A percentile compares a stretch with the other conserved stretches of the same genome.
These are phyloP conservation scores for Cicer judaicum DNA, from an alignment of 306 rosid genomes.

Conservation along the genomic window DNA sequence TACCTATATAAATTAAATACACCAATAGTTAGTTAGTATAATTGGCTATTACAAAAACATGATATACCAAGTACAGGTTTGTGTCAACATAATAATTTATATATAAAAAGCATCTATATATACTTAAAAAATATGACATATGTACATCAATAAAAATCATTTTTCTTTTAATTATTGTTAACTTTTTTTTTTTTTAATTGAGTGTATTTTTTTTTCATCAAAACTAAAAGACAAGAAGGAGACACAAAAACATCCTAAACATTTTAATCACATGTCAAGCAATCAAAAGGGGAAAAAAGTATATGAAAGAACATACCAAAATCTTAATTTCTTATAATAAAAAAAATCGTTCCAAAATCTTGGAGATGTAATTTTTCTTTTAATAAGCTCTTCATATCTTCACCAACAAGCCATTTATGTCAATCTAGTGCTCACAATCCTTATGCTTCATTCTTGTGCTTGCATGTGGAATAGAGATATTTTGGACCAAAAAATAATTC, in stretches of 20 bases:
- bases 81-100: too few species aligned
- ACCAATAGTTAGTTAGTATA: too few species aligned
- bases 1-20: too few species aligned
- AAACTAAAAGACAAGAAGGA: not conserved
- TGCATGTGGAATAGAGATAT: too few species aligned
- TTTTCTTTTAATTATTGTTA: not conserved
- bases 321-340: too few species aligned
- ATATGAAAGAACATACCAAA: not conserved
- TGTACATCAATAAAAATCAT: not conserved
- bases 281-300: not conserved
- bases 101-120: too few species aligned
- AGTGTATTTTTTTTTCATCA: not conserved
- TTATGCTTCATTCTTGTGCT: too few species aligned
- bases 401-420: constrained; percentile 37
- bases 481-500: too few species aligned
- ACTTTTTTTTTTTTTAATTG: not conserved
- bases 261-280: constrained; percentile 10
- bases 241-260: constrained; percentile 9
- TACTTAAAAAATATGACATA: not conserved
- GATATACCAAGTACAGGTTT: too few species aligned
- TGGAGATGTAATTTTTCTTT: constrained; percentile 17
- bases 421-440: not conserved
- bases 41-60: too few species aligned
- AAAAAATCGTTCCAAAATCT: not conserved
- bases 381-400: constrained; percentile 36